phyloP scores from a whole-genome alignment of 2,329 filamentous ascomycete genomes.

The Penicillium nordicum region DNA sequence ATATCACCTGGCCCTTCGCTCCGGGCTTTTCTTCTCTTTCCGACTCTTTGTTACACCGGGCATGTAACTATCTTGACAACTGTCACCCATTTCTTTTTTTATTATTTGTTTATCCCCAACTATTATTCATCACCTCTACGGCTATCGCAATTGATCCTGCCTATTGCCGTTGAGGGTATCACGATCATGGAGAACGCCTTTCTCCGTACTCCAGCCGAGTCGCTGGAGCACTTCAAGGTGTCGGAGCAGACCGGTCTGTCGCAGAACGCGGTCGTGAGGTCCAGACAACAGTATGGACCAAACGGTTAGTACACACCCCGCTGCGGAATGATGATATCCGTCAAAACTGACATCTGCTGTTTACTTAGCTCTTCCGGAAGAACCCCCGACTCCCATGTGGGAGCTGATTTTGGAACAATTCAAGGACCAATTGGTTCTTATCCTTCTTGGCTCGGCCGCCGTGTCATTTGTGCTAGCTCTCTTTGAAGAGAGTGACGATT shows the following conservation, averaged over 20 bases:
- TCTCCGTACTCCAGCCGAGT: constrained; percentile 48
- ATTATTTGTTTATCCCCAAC: constrained; percentile 7
- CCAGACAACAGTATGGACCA: constrained; percentile 50
- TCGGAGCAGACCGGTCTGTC: constrained; percentile 51
- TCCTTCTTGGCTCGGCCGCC: constrained; percentile 85
- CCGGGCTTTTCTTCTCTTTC: constrained; percentile 10
- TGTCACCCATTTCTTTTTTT: constrained; percentile 7
- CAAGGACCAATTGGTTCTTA: constrained; percentile 97
- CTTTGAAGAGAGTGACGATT: constrained; percentile 88
- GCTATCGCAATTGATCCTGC: constrained; percentile 6
- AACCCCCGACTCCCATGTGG: constrained; percentile 94
- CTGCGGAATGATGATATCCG: background rate
- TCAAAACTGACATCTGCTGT: constrained; percentile 16
- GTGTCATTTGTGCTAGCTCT: constrained; percentile 91
- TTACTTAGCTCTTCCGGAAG: constrained; percentile 67
- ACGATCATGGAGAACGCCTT: constrained; percentile 54
- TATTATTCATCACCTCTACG: constrained; percentile 18
- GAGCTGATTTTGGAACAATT: constrained; percentile 97
- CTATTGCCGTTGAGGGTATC: constrained; percentile 8
- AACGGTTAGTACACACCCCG: constrained; percentile 49
- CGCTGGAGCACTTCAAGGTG: constrained; percentile 52
- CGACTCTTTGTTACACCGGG: constrained; percentile 14
- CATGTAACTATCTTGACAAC: constrained; percentile 18
- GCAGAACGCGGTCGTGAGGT: constrained; percentile 46
- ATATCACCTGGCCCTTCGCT: constrained; percentile 6